Percentiles rank a stretch among this genome's conserved stretches.
Evolutionary conservation across 192 early-diverging fungal genomes (phyloP).

Genomic region (Jimgerdemannia lactiflua): DNA sequence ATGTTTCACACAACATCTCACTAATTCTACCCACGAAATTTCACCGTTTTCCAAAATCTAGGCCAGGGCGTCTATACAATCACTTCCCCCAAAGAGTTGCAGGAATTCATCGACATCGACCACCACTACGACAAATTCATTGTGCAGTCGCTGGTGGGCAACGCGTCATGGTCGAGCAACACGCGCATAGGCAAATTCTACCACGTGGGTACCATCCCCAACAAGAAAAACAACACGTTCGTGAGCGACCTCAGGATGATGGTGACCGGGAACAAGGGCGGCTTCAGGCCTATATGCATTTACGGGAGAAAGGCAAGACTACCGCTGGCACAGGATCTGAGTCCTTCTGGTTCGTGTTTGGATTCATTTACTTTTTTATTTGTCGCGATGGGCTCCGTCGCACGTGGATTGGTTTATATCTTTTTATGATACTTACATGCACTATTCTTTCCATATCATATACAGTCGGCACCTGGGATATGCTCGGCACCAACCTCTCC

Average conservation of each 20-base stretch:
- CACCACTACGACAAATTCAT: slow-evolving; percentile 92
- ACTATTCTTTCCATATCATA: neutral
- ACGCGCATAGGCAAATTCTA: slow-evolving; percentile 79
- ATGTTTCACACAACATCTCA: neutral
- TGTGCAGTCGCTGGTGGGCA: slow-evolving; percentile 85
- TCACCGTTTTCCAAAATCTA: slow-evolving; percentile 8
- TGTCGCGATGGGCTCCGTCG: neutral
- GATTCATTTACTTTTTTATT: neutral
- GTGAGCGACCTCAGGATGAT: slow-evolving; percentile 86
- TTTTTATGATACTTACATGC: neutral
- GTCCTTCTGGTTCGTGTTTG: slow-evolving; percentile 37
- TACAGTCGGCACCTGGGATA: slow-evolving; percentile 78
- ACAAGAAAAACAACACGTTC: slow-evolving; percentile 86
- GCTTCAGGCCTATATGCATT: slow-evolving; percentile 80
- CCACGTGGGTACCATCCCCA: slow-evolving; percentile 88
- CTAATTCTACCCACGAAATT: neutral
- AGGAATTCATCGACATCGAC: slow-evolving; percentile 67
- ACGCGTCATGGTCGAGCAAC: slow-evolving; percentile 77
- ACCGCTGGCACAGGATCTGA: slow-evolving; percentile 59
- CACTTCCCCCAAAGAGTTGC: slow-evolving; percentile 70
- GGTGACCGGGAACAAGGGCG: slow-evolving; percentile 69
- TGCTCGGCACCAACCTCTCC: slow-evolving; percentile 86
- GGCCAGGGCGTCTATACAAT: slow-evolving; percentile 91
- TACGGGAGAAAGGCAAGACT: slow-evolving; percentile 78
- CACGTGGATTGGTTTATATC: neutral